Conservation (phyloP, 345 rosid genomes). For the Moringa oleifera region DNA sequence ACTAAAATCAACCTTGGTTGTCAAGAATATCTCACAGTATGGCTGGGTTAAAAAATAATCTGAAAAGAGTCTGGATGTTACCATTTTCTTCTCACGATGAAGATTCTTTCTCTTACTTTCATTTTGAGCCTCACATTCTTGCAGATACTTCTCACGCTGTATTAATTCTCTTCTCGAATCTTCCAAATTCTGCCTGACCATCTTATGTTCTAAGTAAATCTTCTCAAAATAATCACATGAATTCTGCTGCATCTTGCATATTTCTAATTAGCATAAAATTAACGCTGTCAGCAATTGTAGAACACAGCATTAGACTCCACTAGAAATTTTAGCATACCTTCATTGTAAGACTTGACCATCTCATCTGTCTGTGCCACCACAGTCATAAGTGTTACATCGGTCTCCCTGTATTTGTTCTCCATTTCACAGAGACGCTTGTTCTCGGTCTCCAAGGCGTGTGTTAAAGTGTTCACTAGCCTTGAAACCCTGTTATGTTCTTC, state of each 20-base stretch:
- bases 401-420: conserved; percentile 34
- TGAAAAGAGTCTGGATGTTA: no score
- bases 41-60: no score
- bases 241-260: conserved; percentile 34
- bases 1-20: background rate
- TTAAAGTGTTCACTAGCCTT: conserved; percentile 34
- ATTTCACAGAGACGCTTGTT: conserved; percentile 28
- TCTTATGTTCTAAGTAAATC: conserved; percentile 41
- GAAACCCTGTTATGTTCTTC: conserved; percentile 41
- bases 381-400: conserved; percentile 12
- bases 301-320: no score
- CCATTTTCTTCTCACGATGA: conserved; percentile 39
- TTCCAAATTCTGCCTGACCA: conserved; percentile 24
- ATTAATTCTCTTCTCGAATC: conserved; percentile 30
- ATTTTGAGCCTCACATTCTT: conserved; percentile 35
- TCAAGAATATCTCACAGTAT: background rate
- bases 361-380: conserved; percentile 29
- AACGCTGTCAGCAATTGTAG: background rate
- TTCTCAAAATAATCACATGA: conserved; percentile 31
- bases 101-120: conserved; percentile 43
- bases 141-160: conserved; percentile 37
- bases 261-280: conserved; percentile 14
- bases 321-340: conserved; percentile 35
- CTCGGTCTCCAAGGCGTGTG: conserved; percentile 40
- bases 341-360: conserved; percentile 38